Percentiles rank a stretch among this genome's conserved stretches.
These are phyloP conservation scores for Gamsiella multidivaricata DNA, from an alignment of 192 early-diverging fungal genomes.

Conservation along the genomic window DNA sequence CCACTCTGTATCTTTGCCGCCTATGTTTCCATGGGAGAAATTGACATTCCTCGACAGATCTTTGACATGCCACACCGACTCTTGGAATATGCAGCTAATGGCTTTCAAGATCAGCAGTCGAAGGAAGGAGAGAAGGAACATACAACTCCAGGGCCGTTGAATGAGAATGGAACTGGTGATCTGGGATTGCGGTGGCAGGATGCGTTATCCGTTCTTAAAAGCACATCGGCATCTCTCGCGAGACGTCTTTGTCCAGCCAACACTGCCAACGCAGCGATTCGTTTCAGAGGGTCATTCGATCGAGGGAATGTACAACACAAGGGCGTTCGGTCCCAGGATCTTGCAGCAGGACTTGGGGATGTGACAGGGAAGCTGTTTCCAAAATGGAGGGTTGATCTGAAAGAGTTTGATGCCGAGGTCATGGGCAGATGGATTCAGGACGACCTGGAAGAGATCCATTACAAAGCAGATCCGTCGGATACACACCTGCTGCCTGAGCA, in stretches of 20 bases:
- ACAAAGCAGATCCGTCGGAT: background rate
- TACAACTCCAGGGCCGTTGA: background rate
- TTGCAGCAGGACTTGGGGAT: conserved; percentile 34
- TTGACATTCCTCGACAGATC: conserved; percentile 8
- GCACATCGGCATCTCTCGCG: conserved; percentile 12
- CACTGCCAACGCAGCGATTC: background rate
- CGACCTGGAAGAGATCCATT: background rate
- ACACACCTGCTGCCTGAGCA: no score
- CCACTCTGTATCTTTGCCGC: conserved; percentile 38
- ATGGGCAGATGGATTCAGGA: conserved; percentile 42
- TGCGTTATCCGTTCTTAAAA: conserved; percentile 17
- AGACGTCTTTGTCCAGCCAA: background rate
- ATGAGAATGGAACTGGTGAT: background rate
- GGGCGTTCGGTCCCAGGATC: conserved; percentile 45
- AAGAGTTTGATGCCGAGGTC: conserved; percentile 53
- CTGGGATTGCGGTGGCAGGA: conserved; percentile 17
- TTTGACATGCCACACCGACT: background rate
- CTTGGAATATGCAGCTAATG: no score
- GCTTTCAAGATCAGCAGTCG: background rate
- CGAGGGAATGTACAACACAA: conserved; percentile 39
- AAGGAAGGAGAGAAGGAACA: background rate
- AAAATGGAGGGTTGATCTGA: conserved; percentile 58
- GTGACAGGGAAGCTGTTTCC: conserved; percentile 31
- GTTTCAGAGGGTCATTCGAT: conserved; percentile 43
- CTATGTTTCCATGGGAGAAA: conserved; percentile 21